These are phyloP conservation scores for Penicillium frequentans DNA, from an alignment of 2,329 filamentous ascomycete genomes.

Conservation along the genomic window DNA sequence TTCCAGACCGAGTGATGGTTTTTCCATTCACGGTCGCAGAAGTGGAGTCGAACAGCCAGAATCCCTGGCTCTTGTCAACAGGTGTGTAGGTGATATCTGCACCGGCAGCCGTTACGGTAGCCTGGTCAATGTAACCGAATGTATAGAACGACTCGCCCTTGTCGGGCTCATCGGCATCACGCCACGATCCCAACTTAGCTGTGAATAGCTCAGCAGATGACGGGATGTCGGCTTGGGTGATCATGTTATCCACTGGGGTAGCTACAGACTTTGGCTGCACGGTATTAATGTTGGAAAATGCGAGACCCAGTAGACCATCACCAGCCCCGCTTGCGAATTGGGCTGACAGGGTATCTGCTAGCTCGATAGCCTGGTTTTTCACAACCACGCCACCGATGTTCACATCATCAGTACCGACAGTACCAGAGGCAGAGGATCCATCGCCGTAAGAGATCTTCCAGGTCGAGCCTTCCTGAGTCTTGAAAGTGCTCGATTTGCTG, in stretches of 20 bases:
- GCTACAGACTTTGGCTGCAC: constrained; percentile 55
- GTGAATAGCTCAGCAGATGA: constrained; percentile 61
- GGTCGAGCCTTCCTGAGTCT: constrained; percentile 47
- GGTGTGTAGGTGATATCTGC: constrained; percentile 60
- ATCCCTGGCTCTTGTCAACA: constrained; percentile 64
- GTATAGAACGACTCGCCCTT: constrained; percentile 65
- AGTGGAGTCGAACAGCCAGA: constrained; percentile 66
- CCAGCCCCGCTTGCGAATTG: constrained; percentile 58
- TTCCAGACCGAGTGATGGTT: constrained; percentile 51
- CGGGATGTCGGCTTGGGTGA: constrained; percentile 56
- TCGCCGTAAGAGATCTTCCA: constrained; percentile 72
- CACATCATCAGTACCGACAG: constrained; percentile 64
- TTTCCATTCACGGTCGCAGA: constrained; percentile 60
- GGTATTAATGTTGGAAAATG: constrained; percentile 65
- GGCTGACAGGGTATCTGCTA: constrained; percentile 59
- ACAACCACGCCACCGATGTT: constrained; percentile 62
- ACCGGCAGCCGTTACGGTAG: constrained; percentile 56
- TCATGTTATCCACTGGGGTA: constrained; percentile 71
- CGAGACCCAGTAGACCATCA: constrained; percentile 68
- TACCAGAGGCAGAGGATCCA: constrained; percentile 64
- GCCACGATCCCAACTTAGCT: constrained; percentile 59
- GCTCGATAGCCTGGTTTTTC: constrained; percentile 63
- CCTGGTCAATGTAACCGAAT: constrained; percentile 69
- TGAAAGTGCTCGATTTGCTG: constrained; percentile 61
- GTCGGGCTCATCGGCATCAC: constrained; percentile 48